Percentiles rank a stretch among this genome's conserved stretches.
Conservation (phyloP, 805 yeast species). For the Wickerhamomyces bovis region DNA sequence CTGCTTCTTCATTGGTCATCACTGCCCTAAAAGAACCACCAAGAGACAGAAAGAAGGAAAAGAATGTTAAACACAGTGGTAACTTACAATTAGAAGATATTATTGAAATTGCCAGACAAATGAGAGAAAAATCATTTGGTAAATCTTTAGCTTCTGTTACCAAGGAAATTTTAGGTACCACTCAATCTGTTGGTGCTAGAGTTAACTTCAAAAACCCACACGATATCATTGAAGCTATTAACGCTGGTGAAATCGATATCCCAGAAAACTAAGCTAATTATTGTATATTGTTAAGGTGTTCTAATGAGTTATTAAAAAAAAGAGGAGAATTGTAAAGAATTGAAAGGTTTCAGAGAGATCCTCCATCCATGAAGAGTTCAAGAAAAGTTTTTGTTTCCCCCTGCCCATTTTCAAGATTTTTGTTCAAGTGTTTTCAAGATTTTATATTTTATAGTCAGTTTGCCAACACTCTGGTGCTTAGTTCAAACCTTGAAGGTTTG, state of each 20-base stretch:
- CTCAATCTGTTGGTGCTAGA: conserved; percentile 99
- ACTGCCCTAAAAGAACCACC: conserved; percentile 99
- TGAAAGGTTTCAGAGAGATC: background rate
- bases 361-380: background rate
- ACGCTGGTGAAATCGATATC: conserved; percentile 95
- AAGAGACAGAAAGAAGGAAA: conserved; percentile 99
- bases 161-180: conserved; percentile 99
- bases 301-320: conserved; percentile 3
- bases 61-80: conserved; percentile 99
- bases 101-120: conserved; percentile 93
- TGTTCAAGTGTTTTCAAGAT: background rate
- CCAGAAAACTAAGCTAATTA: conserved; percentile 59
- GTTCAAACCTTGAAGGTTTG: conserved; percentile 25
- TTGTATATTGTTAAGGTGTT: background rate
- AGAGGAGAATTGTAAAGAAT: conserved; percentile 1
- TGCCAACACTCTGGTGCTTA: conserved; percentile 93
- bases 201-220: conserved; percentile 99
- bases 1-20: conserved; percentile 98
- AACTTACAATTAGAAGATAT: conserved; percentile 96
- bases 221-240: conserved; percentile 96
- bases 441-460: conserved; percentile 33
- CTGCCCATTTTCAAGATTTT: conserved; percentile 2
- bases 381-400: background rate
- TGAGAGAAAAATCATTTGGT: conserved; percentile 97
- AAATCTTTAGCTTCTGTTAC: conserved; percentile 94